Percentiles rank a stretch among this genome's conserved stretches.
These are phyloP conservation scores for Gynostemma pentaphyllum DNA, from an alignment of 306 rosid species.

Conservation along the genomic window DNA sequence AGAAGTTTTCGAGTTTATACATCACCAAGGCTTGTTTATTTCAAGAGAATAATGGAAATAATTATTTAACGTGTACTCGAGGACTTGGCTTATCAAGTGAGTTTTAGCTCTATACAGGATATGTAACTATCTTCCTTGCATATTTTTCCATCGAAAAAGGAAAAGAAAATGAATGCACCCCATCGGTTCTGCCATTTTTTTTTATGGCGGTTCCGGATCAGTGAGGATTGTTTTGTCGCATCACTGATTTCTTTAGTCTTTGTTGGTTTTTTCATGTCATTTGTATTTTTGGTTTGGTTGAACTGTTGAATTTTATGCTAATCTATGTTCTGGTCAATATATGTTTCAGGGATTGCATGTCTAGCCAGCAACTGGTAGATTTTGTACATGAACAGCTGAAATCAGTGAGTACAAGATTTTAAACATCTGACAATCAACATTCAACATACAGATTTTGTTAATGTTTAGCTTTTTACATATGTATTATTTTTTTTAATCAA, in stretches of 20 bases:
- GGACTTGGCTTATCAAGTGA: no score
- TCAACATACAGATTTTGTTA: background rate
- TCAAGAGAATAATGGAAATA: no score
- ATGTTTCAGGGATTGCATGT: constrained; percentile 93
- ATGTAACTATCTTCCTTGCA: no score
- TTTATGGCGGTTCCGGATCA: background rate
- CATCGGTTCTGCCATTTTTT: no score
- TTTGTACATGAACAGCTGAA: constrained; percentile 58
- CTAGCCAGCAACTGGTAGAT: constrained; percentile 89
- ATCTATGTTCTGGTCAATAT: constrained; percentile 17
- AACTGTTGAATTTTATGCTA: background rate
- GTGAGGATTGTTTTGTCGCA: background rate
- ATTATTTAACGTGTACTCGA: no score
- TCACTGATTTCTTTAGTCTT: no score
- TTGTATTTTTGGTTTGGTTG: background rate
- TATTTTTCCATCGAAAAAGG: background rate
- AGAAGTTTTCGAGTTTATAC: no score
- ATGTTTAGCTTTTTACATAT: background rate
- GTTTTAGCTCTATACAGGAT: no score
- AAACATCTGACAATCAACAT: background rate
- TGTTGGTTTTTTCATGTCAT: background rate
- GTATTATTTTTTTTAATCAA: background rate
- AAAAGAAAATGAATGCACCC: no score
- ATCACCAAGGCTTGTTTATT: no score
- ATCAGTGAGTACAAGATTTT: constrained; percentile 30